Evolutionary conservation across 768 basidiomycete species (phyloP), one percentile per base, ranked within the genome.

Genomic region (Paxillus involutus): DNA sequence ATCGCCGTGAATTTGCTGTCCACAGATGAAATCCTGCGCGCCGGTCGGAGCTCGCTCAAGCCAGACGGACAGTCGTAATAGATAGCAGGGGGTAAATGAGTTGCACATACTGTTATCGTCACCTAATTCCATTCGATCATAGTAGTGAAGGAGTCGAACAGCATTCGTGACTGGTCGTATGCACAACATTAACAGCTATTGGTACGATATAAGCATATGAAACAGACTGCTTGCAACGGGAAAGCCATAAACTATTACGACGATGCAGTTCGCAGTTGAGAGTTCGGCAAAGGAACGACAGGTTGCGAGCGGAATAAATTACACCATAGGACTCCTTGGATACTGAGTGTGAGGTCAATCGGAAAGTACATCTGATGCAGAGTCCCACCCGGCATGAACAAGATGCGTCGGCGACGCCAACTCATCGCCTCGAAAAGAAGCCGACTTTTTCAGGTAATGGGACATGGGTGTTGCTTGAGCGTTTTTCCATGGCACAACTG

Each of bases 1-100:
- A 99, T 99, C 65, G 96, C 94, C 40, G 84, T 97, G 62, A 98
- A 98, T 71, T 77, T 98, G 54, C 73, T 98, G 50, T 94, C 91
- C 32, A 97, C 94, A 36, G 96, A 99, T 72, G 96, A 99, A 75
- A 96, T 98, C 57, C 73, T 98, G 59, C 81, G 91, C 44, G 91
- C 91, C 24, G 91, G 91, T 35, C 87, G 91, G 53, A 91, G 88
- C 70, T 93, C 90, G 47, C 75, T 93, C 65, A 93, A 93, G 67
- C 81, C 91, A 9, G 90, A 93, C 47, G 89, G 88, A 32, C 76
- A 81, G 65, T 76, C 80, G 39, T 66, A 14, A 69, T 78, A 77
- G 67, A 59, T 58, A 66, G 45, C 41, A 26, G 57, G 24, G 30
- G 14, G 6, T 26, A 17, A 32, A 46, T 19, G 24, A 41, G 54